Percentiles rank a stretch among this genome's conserved stretches.
These are phyloP conservation scores for Rhizopogon vulgaris DNA, from an alignment of 768 basidiomycete species.

Conservation along the genomic window DNA sequence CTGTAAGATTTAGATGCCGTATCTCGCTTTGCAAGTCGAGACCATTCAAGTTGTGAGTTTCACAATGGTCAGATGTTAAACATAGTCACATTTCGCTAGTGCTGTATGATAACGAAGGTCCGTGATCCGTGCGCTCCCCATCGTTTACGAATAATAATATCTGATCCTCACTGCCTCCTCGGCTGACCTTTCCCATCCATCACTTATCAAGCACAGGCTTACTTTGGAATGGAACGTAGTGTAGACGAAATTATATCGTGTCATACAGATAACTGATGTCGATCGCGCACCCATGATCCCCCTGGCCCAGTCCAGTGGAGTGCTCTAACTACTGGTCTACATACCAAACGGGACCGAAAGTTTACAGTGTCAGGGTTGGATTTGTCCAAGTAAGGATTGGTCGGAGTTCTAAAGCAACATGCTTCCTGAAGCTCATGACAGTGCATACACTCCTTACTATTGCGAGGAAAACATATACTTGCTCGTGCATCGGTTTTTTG, in stretches of 20 bases:
- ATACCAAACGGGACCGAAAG: not conserved
- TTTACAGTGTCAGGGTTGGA: not conserved
- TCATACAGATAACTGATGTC: not conserved
- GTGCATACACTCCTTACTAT: constrained; percentile 52
- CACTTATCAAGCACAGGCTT: not conserved
- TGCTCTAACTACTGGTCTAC: not conserved
- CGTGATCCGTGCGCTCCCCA: not conserved
- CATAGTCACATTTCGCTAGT: not conserved
- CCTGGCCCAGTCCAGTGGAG: no score
- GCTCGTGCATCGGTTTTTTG: constrained; percentile 40
- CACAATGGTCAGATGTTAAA: not conserved
- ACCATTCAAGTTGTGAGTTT: not conserved
- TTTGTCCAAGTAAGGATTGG: not conserved
- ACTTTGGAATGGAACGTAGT: not conserved
- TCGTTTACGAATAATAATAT: not conserved
- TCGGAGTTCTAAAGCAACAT: constrained; percentile 22
- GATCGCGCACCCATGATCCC: no score
- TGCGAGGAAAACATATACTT: constrained; percentile 75
- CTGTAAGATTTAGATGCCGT: not conserved
- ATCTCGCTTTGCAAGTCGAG: not conserved
- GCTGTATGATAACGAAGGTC: not conserved
- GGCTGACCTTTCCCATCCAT: not conserved
- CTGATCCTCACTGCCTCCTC: not conserved
- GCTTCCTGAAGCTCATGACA: constrained; percentile 16
- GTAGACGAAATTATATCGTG: not conserved